Conservation (phyloP, 1,284 basidiomycete genomes). For the Xanthoconium separans region DNA sequence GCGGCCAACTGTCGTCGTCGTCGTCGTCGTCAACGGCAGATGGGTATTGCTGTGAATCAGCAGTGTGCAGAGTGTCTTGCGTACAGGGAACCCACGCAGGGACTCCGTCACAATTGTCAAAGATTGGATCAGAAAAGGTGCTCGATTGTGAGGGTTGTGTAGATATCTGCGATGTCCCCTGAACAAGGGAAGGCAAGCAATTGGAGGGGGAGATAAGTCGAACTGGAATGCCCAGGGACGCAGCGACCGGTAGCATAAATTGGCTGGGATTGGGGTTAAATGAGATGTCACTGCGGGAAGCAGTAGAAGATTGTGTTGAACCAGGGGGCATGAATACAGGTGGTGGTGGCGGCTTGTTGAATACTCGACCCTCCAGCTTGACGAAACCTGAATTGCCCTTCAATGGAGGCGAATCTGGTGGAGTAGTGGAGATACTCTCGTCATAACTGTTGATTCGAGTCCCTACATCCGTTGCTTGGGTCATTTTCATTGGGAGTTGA, state of each 20-base stretch:
- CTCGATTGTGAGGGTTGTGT: slow-evolving; percentile 55
- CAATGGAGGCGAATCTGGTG: slow-evolving; percentile 54
- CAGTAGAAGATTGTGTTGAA: slow-evolving; percentile 17
- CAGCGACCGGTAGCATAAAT: slow-evolving; percentile 43
- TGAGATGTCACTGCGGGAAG: slow-evolving; percentile 25
- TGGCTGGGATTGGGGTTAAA: slow-evolving; percentile 35
- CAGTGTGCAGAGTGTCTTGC: slow-evolving; percentile 57
- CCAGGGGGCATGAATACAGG: slow-evolving; percentile 54
- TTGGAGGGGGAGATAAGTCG: slow-evolving; percentile 31
- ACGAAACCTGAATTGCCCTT: slow-evolving; percentile 33
- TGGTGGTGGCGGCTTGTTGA: slow-evolving; percentile 49
- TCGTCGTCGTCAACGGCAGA: slow-evolving; percentile 58
- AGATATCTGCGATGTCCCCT: slow-evolving; percentile 38
- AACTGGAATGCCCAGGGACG: slow-evolving; percentile 45
- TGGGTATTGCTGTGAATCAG: slow-evolving; percentile 34
- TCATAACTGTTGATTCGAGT: slow-evolving; percentile 5
- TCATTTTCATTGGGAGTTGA: neutral
- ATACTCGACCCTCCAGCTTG: slow-evolving; percentile 46
- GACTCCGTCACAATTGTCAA: slow-evolving; percentile 45
- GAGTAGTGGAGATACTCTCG: slow-evolving; percentile 53
- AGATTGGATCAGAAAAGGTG: slow-evolving; percentile 46
- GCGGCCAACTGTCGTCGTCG: slow-evolving; percentile 72
- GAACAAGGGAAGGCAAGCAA: slow-evolving; percentile 16
- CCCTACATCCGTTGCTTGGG: neutral
- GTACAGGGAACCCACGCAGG: slow-evolving; percentile 57